Base-by-base conservation (phyloP, 225 moss, liverwort and hornwort genomes). In the Pseudoscleropodium purum region DNA sequence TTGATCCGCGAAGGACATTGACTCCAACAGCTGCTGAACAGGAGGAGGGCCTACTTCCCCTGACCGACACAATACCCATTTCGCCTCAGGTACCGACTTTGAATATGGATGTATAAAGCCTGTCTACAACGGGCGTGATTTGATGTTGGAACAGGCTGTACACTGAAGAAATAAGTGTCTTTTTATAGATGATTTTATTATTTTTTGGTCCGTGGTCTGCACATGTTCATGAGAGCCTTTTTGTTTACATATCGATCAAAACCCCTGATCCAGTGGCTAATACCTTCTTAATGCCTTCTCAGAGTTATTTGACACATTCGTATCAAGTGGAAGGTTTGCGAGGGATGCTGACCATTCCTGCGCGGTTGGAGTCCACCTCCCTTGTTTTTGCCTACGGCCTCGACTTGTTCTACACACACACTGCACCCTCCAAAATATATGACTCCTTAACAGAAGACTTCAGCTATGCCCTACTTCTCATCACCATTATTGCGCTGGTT, bases 371-470 rank as follows among this genome's bases (percentile, higher is more conserved):
- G 88, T 99, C 99, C 61, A 93, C 97, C 83, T 99, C 94, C 52
- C 96, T 97, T 73, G 96, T 99, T 31, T 99, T 99, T 82, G 96
- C 95, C 49, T 97, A 96, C 60, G 97, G 97, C 83, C 91, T 96
- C 21, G 99, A 99, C 85, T 92, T 99, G 70, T 99, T 97, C 91
- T 97, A 93, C 75, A 99, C 97, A 18, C 95, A 92, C 83, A 96
- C 97, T 30, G 97, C 97, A 79, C 97, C 99, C 56, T 99, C 97
- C 82, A 95, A 95, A 84, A 96, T 91, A 54, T 99, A 99, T 8
- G 97, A 99, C 85, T 97, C 99, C 34, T 91, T 99, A 81, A 99
- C 97, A 87, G 99, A 99, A 90, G 97, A 99, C 54, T 99, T 97
- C 85, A 99, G 94, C 93, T 99, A 97, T 63, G 96, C 97, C 37